Percentiles rank a stretch among this genome's conserved stretches.
Conservation (phyloP, 1,284 basidiomycete species). For the Earliella scabrosa region DNA sequence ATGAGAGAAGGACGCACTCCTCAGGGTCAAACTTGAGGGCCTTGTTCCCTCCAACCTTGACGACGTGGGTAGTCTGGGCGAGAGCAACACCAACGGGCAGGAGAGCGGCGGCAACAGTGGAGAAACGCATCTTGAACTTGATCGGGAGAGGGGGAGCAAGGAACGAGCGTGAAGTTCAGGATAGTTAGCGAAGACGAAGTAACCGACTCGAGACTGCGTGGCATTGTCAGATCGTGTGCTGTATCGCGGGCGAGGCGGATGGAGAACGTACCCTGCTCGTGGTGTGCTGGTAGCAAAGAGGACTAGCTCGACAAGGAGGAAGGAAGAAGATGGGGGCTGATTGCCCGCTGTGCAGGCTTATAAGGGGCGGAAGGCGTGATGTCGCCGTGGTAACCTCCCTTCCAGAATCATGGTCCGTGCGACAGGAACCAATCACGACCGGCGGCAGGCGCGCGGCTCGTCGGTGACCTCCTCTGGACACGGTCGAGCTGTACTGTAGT, state of each 20-base stretch:
- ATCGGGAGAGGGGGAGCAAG: slow-evolving; percentile 11
- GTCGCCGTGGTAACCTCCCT: slow-evolving; percentile 67
- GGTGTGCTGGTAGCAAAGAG: slow-evolving; percentile 34
- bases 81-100: slow-evolving; percentile 44
- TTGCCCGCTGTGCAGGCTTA: slow-evolving; percentile 7
- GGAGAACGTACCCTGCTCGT: slow-evolving; percentile 39
- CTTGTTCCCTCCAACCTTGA: slow-evolving; percentile 52
- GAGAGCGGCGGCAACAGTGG: slow-evolving; percentile 47
- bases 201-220: slow-evolving; percentile 39
- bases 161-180: slow-evolving; percentile 26
- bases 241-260: not conserved
- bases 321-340: slow-evolving; percentile 22
- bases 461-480: no score
- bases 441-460: no score
- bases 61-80: slow-evolving; percentile 40
- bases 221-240: not conserved
- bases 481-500: no score
- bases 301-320: slow-evolving; percentile 31
- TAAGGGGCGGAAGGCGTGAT: slow-evolving; percentile 3
- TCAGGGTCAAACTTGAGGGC: slow-evolving; percentile 49
- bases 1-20: slow-evolving; percentile 18
- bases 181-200: slow-evolving; percentile 32
- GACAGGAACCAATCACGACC: slow-evolving; percentile 24
- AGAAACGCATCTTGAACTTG: slow-evolving; percentile 54
- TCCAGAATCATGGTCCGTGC: slow-evolving; percentile 46